phyloP scores from a whole-genome alignment of 73 alveolate genomes.

The Tetrahymena borealis region DNA sequence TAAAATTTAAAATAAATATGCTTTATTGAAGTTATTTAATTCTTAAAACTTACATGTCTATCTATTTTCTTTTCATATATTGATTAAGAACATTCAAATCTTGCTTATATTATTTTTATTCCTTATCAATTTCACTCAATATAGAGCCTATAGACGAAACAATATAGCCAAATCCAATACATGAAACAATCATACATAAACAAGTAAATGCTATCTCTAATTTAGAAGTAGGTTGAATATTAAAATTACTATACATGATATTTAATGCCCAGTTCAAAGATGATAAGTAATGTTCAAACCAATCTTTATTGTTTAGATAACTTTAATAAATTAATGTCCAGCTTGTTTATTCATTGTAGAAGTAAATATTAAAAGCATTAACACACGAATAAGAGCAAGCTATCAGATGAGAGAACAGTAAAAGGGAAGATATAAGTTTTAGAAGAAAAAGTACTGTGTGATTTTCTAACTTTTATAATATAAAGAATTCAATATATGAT shows the following conservation, averaged over 20 bases:
- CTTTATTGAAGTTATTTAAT: not conserved
- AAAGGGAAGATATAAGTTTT: not conserved
- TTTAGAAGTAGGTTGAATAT: not conserved
- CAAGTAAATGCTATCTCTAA: not conserved
- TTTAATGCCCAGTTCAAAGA: not conserved
- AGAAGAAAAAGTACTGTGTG: not conserved
- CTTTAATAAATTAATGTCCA: not conserved
- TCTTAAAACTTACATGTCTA: not conserved
- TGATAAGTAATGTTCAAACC: not conserved
- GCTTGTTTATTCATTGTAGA: not conserved
- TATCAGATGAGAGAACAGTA: not conserved
- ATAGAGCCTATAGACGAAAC: not conserved
- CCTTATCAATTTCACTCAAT: not conserved
- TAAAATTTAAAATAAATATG: not conserved
- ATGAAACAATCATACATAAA: not conserved
- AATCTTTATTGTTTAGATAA: not conserved
- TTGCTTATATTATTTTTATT: not conserved
- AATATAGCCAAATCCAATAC: not conserved
- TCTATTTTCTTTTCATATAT: not conserved
- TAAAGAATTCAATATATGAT: not conserved
- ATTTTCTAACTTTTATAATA: not conserved
- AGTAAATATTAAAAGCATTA: not conserved
- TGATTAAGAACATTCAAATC: not conserved
- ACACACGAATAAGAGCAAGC: not conserved
- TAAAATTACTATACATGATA: not conserved